Evolutionary conservation across 495 filamentous ascomycete species (phyloP).

Genomic region (Immersiella caudata): DNA sequence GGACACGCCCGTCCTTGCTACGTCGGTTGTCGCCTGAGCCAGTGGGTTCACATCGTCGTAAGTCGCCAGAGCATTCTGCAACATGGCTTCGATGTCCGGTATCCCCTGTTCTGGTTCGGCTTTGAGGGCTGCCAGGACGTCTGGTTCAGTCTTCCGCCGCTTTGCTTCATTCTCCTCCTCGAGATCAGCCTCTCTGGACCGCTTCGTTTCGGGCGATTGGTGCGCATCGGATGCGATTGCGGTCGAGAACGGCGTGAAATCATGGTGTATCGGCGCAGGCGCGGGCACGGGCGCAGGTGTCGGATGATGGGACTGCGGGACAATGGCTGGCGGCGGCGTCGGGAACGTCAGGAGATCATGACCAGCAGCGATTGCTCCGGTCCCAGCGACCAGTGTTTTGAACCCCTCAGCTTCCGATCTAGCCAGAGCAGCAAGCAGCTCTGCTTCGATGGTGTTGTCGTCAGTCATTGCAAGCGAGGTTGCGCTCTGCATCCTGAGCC

Average conservation of each 20-base stretch:
- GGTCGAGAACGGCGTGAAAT: background rate
- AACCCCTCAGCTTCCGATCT: constrained; percentile 5
- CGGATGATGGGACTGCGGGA: background rate
- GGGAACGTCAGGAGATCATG: constrained; percentile 9
- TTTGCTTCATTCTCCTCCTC: constrained; percentile 36
- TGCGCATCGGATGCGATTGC: background rate
- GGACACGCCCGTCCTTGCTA: background rate
- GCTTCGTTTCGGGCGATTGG: constrained; percentile 31
- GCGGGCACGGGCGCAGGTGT: background rate
- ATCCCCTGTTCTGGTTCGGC: constrained; percentile 12
- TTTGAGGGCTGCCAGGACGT: constrained; percentile 1
- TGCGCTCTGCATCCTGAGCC: background rate
- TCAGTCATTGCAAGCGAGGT: constrained; percentile 25
- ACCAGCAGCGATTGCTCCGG: background rate
- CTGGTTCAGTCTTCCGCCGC: constrained; percentile 39
- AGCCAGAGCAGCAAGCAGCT: constrained; percentile 5
- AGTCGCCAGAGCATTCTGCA: constrained; percentile 32
- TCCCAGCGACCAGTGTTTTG: background rate
- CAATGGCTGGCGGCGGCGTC: background rate
- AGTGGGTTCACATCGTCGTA: constrained; percentile 20
- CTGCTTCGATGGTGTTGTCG: constrained; percentile 22
- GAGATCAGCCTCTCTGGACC: constrained; percentile 35
- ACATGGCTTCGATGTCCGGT: constrained; percentile 32
- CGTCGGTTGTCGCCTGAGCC: background rate
- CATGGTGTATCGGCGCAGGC: background rate